Conservation (phyloP, 208 protist species). For the Jaenimonas drosophilae region DNA sequence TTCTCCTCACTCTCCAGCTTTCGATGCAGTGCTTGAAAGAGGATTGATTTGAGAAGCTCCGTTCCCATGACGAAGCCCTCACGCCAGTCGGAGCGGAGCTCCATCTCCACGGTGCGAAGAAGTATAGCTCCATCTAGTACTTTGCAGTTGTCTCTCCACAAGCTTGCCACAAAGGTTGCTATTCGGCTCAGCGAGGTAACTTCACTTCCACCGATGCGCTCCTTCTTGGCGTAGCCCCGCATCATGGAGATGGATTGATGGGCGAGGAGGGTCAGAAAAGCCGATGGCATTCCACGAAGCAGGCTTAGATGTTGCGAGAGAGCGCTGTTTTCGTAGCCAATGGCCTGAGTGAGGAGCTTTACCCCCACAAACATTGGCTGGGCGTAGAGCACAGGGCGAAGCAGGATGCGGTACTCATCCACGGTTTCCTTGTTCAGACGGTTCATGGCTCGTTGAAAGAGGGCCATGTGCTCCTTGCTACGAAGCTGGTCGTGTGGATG, state of each 20-base stretch:
- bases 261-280: conserved; percentile 43
- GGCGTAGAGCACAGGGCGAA: conserved; percentile 48
- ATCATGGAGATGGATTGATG: conserved; percentile 41
- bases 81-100: conserved; percentile 33
- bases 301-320: conserved; percentile 52
- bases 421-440: conserved; percentile 56
- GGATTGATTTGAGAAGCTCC: conserved; percentile 49
- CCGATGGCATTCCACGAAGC: conserved; percentile 31
- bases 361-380: conserved; percentile 58
- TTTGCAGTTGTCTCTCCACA: conserved; percentile 46
- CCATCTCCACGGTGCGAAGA: conserved; percentile 41
- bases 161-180: conserved; percentile 34
- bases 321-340: conserved; percentile 78
- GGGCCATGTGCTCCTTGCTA: conserved; percentile 43
- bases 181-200: conserved; percentile 32
- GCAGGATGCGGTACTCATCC: conserved; percentile 28
- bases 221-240: conserved; percentile 31
- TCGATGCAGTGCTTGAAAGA: conserved; percentile 32
- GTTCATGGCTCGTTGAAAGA: conserved; percentile 63
- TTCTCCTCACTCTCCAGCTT: conserved; percentile 62
- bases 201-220: conserved; percentile 21
- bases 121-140: conserved; percentile 25
- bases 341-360: conserved; percentile 51
- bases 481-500: conserved; percentile 46
- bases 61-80: conserved; percentile 34